phyloP scores from a whole-genome alignment of 2,329 filamentous ascomycete genomes.

The Mycocentrospora acerina region DNA sequence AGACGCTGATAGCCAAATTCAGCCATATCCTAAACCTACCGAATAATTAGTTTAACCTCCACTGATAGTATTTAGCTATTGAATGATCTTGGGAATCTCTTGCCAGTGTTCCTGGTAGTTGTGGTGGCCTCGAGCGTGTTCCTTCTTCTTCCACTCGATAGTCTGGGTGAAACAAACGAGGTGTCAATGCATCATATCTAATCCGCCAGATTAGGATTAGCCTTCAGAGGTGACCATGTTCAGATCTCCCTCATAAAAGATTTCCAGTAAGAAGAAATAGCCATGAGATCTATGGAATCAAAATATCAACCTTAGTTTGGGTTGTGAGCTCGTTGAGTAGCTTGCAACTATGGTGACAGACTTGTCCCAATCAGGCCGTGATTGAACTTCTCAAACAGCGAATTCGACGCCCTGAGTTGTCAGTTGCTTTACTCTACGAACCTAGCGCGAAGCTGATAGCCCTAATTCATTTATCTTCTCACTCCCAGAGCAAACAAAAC shows the following conservation, averaged over 20 bases:
- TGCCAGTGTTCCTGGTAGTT: too few relatives aligned
- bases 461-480: neutral
- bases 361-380: neutral
- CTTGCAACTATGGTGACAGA: neutral
- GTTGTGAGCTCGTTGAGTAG: neutral
- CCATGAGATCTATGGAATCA: neutral
- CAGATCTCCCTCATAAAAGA: neutral
- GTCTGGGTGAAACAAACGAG: too few relatives aligned
- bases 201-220: too few relatives aligned
- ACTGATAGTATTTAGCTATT: too few relatives aligned
- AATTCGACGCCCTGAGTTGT: neutral
- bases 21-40: too few relatives aligned
- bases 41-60: too few relatives aligned
- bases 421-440: neutral
- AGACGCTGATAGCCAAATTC: too few relatives aligned
- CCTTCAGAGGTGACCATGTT: neutral
- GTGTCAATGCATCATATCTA: too few relatives aligned
- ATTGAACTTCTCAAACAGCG: neutral
- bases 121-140: too few relatives aligned
- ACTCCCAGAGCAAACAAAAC: neutral
- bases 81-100: too few relatives aligned
- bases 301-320: neutral
- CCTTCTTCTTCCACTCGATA: too few relatives aligned
- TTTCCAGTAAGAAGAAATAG: neutral
- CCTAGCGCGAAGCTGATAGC: neutral